Evolutionary conservation across 352 stramenopile species (phyloP).

Genomic region (Globisporangium nunn): DNA sequence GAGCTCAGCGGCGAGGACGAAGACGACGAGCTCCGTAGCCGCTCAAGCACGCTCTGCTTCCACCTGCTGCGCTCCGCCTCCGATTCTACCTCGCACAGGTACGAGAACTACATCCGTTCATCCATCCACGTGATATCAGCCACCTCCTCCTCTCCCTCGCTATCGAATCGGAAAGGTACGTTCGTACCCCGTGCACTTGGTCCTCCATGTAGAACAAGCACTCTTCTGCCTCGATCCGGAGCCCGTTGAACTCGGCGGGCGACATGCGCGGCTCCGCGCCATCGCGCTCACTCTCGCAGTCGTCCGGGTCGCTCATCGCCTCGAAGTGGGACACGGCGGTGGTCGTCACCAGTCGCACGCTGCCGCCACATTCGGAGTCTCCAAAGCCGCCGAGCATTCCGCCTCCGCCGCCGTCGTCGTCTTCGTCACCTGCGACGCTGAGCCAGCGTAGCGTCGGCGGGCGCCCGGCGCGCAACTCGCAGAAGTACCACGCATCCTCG

Average conservation of each 20-base stretch:
- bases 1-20: neutral
- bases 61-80: conserved; percentile 9
- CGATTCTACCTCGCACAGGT: conserved; percentile 16
- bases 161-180: neutral
- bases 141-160: neutral
- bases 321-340: conserved; percentile 38
- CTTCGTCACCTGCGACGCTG: conserved; percentile 22
- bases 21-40: neutral
- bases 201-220: conserved; percentile 49
- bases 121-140: neutral
- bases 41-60: conserved; percentile 2
- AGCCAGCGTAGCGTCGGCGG: conserved; percentile 31
- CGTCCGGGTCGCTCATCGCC: conserved; percentile 20
- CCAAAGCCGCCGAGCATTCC: neutral
- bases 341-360: conserved; percentile 14
- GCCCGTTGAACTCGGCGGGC: conserved; percentile 16
- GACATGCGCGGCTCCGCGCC: neutral
- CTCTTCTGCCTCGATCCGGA: conserved; percentile 21
- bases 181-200: conserved; percentile 13
- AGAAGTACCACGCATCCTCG: conserved; percentile 50
- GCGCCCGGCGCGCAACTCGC: conserved; percentile 13
- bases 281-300: conserved; percentile 10
- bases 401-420: conserved; percentile 19
- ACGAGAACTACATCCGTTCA: conserved; percentile 6
- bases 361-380: neutral